Conservation (phyloP, 257 asterid genomes). For the Ligustrum vulgare region DNA sequence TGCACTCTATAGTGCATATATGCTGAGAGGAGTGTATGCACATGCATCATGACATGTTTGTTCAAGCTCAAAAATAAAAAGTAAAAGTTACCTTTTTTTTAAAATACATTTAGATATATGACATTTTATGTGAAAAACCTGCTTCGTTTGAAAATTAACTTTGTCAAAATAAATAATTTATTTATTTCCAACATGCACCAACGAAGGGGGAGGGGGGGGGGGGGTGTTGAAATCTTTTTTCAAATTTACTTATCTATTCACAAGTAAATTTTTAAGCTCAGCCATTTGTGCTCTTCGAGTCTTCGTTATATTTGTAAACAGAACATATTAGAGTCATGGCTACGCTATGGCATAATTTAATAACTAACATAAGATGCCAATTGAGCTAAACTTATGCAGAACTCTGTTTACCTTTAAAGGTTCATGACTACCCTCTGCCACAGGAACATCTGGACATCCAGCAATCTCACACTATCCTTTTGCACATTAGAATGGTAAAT, state of each 20-base stretch:
- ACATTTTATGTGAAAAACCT: too few relatives aligned
- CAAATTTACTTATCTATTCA: neutral
- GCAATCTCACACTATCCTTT: conserved; percentile 99
- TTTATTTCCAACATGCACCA: neutral
- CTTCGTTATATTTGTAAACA: too few relatives aligned
- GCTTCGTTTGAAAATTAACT: too few relatives aligned
- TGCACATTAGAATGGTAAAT: conserved; percentile 46
- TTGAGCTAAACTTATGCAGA: neutral
- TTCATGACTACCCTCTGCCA: conserved; percentile 53
- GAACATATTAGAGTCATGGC: neutral
- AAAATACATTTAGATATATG: too few relatives aligned
- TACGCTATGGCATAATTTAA: neutral
- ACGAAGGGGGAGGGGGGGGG: too few relatives aligned
- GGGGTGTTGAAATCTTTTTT: too few relatives aligned
- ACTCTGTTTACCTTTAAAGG: conserved; percentile 69
- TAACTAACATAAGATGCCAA: neutral
- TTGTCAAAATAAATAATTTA: neutral
- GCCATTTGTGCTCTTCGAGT: neutral
- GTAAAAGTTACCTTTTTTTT: too few relatives aligned
- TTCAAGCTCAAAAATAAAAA: neutral
- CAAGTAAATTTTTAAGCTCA: neutral
- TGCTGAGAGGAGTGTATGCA: too few relatives aligned
- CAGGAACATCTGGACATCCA: conserved; percentile 52
- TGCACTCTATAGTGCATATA: too few relatives aligned
- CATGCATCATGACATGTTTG: too few relatives aligned